Evolutionary conservation across 352 stramenopile species (phyloP).

Genomic region (Phytophthora aleatoria): DNA sequence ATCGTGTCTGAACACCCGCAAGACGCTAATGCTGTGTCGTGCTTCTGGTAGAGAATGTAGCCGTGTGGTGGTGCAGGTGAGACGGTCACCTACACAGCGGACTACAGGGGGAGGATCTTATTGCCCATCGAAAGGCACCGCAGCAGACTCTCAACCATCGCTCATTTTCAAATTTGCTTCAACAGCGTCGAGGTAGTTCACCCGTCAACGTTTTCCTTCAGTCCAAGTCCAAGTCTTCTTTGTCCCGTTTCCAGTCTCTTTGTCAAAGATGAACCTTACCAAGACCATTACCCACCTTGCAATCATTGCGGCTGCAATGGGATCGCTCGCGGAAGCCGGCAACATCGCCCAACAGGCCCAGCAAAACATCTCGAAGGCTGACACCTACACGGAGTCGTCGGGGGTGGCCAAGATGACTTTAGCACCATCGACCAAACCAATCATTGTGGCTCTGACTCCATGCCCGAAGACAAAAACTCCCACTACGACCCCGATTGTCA

Average conservation of each 20-base stretch:
- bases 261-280: constrained; percentile 39
- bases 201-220: constrained; percentile 16
- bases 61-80: neutral
- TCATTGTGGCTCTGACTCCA: neutral
- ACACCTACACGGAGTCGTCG: neutral
- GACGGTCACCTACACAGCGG: neutral
- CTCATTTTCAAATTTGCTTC: constrained; percentile 25
- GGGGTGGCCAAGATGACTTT: too few species aligned
- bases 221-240: constrained; percentile 18
- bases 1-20: neutral
- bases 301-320: constrained; percentile 26
- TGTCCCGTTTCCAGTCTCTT: constrained; percentile 11
- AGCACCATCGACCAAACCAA: neutral
- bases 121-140: neutral
- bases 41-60: neutral
- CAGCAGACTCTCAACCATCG: neutral
- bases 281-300: constrained; percentile 41
- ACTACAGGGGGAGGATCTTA: neutral
- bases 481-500: neutral
- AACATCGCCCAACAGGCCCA: constrained; percentile 9
- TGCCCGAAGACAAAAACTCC: neutral
- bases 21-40: neutral
- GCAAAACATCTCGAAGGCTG: constrained; percentile 2
- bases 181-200: constrained; percentile 14
- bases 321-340: constrained; percentile 29